Evolutionary conservation across 1,139 yeast genomes (phyloP).

Genomic region (Diutina neorugosa): DNA sequence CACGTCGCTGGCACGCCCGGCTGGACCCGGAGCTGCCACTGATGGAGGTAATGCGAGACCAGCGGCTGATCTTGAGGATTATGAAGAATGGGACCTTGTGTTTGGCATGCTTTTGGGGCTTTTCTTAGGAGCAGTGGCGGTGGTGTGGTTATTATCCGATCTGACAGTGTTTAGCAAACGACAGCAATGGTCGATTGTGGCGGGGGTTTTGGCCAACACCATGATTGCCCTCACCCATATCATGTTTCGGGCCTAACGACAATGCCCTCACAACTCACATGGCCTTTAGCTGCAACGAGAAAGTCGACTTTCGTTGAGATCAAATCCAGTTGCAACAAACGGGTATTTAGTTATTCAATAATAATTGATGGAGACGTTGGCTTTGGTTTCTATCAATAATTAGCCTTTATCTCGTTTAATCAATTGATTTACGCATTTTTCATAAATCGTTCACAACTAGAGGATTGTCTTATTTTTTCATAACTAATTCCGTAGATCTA

Average conservation of each 20-base stretch:
- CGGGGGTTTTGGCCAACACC: conserved; percentile 49
- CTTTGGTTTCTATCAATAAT: too few relatives aligned
- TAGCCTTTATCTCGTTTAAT: too few relatives aligned
- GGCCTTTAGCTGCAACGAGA: too few relatives aligned
- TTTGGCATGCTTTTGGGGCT: conserved; percentile 54
- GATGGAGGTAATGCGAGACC: conserved; percentile 12
- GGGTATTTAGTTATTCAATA: too few relatives aligned
- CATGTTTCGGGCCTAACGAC: not conserved
- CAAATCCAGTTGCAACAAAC: too few relatives aligned
- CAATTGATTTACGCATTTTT: too few relatives aligned
- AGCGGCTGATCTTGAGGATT: conserved; percentile 20
- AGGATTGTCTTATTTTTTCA: too few relatives aligned
- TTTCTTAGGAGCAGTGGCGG: conserved; percentile 48
- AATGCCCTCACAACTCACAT: too few relatives aligned
- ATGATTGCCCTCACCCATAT: conserved; percentile 32
- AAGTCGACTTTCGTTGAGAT: too few relatives aligned
- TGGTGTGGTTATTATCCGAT: conserved; percentile 43
- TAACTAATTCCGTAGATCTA: too few relatives aligned
- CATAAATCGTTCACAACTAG: too few relatives aligned
- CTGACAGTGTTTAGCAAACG: conserved; percentile 44
- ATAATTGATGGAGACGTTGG: too few relatives aligned
- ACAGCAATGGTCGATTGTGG: conserved; percentile 49
- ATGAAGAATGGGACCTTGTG: conserved; percentile 46
- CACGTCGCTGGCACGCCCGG: not conserved
- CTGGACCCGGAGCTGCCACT: conserved; percentile 5